phyloP scores from a whole-genome alignment of 2,329 filamentous ascomycete species.

The Scopulariopsis brevicaulis region DNA sequence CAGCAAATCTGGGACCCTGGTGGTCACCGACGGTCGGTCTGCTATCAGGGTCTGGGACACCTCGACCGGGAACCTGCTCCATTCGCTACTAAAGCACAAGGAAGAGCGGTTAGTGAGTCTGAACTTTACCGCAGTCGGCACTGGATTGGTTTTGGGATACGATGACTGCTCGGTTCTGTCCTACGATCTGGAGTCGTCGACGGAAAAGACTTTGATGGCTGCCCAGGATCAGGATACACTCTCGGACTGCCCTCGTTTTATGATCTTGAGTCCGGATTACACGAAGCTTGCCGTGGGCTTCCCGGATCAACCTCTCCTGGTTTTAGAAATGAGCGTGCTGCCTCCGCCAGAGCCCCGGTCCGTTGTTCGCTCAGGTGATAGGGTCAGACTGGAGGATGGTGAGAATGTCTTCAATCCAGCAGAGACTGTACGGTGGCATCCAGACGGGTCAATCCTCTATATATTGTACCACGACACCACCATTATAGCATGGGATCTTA shows the following conservation, averaged over 20 bases:
- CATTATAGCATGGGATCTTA: background rate
- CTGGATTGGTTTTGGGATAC: background rate
- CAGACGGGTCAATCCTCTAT: background rate
- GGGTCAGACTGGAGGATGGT: background rate
- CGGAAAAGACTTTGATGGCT: background rate
- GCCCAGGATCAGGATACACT: background rate
- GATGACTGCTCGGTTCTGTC: background rate
- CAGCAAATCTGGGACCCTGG: background rate
- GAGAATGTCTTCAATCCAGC: background rate
- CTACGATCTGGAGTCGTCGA: background rate
- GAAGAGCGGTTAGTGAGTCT: background rate
- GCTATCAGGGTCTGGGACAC: background rate
- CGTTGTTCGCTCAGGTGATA: background rate
- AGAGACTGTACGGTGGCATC: background rate
- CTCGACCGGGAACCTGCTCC: background rate
- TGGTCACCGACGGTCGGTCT: background rate
- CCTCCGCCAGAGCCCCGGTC: background rate
- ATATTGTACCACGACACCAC: slow-evolving; percentile 1
- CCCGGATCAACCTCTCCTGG: background rate
- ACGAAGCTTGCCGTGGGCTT: background rate
- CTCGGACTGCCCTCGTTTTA: background rate
- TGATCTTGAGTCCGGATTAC: background rate
- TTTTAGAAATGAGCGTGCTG: background rate
- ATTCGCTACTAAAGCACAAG: background rate
- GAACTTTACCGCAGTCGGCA: background rate